Evolutionary conservation across 140 eudicot genomes (phyloP).

Genomic region (Flaveria floridana): DNA sequence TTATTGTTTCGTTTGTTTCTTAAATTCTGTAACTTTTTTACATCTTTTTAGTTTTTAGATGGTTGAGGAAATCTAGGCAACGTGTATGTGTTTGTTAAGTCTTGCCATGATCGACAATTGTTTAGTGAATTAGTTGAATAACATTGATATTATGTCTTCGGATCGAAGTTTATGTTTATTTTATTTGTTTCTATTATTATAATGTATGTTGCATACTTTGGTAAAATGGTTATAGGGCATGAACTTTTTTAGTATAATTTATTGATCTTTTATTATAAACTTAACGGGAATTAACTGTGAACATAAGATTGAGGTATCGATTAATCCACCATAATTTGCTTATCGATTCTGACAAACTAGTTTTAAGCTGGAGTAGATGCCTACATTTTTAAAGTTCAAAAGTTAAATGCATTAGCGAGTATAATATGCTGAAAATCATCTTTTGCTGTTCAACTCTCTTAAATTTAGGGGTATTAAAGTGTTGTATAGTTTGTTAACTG

Average conservation of each 20-base stretch:
- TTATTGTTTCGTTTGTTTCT: neutral
- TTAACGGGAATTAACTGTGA: neutral
- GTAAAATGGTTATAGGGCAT: neutral
- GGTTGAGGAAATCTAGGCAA: neutral
- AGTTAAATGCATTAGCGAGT: neutral
- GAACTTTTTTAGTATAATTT: neutral
- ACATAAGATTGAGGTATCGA: neutral
- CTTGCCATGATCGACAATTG: neutral
- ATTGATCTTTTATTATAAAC: neutral
- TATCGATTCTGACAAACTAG: neutral
- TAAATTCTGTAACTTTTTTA: neutral
- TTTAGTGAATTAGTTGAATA: neutral
- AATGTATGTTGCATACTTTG: conserved; percentile 3
- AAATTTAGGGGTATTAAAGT: neutral
- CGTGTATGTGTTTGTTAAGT: neutral
- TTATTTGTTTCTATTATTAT: neutral
- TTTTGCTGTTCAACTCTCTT: neutral
- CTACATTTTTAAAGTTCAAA: neutral
- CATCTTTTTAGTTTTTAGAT: neutral
- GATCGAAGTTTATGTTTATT: neutral
- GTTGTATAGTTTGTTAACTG: neutral
- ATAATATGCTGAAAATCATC: neutral
- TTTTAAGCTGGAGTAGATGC: neutral
- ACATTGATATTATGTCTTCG: neutral
- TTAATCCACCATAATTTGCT: neutral